Evolutionary conservation across 2,329 filamentous ascomycete species (phyloP), one percentile per base, ranked within the genome.

Genomic region (Trichothecium roseum): DNA sequence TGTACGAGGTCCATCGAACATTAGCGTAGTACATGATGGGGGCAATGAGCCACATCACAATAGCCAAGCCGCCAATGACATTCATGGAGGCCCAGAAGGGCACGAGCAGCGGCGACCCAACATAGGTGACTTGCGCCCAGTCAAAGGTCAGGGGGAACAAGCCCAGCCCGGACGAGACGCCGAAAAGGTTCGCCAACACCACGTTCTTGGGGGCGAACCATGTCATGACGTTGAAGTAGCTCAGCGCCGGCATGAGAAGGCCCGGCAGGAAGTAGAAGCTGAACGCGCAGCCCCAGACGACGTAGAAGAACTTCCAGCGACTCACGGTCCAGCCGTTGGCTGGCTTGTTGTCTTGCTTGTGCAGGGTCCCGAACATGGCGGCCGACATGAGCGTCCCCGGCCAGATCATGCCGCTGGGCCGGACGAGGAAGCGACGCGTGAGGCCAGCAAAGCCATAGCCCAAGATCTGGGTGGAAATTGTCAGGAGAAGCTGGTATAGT

Each of bases 371-470:
- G 49, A 94, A 91, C 83, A 94, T 88, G 48, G 85, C 81, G 1
- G 84, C 85, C 15, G 85, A 89, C 69, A 89, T 87, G 34, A 94
- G 65, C 0, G 86, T 93, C 16, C 82, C 81, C 1, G 86, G 86
- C 86, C 86, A 94, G 32, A 94, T 86, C 82, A 94, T 93, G 40
- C 84, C 84, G 42, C 82, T 84, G 1, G 86, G 86, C 18, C 84
- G 76, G 18, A 94, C 85, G 4, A 94, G 68, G 53, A 87, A 91
- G 34, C 83, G 75, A 38, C 85, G 70, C 2, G 84, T 84, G 30
- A 94, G 66, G 2, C 86, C 86, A 34, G 86, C 86, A 53, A 94
- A 86, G 3, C 85, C 79, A 54, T 93, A 93, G 12, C 86, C 86
- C 24, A 93, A 63, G 18, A 91, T 84, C 53, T 94, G 86, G 0